Percentiles rank a stretch among this genome's conserved stretches.
These are phyloP conservation scores for Albizia julibrissin DNA, from an alignment of 306 rosid species.

Conservation along the genomic window DNA sequence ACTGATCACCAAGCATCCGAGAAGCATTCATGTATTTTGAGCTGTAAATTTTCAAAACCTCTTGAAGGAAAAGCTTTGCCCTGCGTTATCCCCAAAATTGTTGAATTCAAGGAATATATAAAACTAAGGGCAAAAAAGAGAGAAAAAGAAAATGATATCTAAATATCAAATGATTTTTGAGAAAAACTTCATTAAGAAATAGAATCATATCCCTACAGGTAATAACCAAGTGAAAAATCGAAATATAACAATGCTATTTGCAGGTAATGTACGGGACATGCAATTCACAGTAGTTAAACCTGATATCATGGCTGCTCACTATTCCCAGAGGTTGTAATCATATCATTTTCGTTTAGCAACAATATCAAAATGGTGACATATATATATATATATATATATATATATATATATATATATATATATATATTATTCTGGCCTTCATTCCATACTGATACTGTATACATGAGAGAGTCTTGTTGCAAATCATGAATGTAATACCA, in stretches of 20 bases:
- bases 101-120: conserved; percentile 19
- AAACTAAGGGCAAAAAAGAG: neutral
- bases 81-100: conserved; percentile 44
- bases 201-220: conserved; percentile 1
- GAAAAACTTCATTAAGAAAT: conserved; percentile 7
- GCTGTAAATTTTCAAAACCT: conserved; percentile 66
- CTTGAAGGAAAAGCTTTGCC: conserved; percentile 75
- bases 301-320: neutral
- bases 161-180: neutral
- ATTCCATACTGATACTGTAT: neutral
- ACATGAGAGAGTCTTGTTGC: conserved; percentile 3
- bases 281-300: conserved; percentile 7
- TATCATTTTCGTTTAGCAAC: neutral
- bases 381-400: too few species aligned
- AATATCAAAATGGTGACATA: neutral
- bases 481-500: conserved; percentile 12
- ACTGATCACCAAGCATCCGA: conserved; percentile 95
- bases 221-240: neutral
- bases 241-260: neutral
- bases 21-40: conserved; percentile 72
- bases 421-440: neutral
- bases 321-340: neutral
- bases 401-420: too few species aligned
- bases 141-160: neutral
- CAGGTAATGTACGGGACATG: neutral